Percentiles rank a stretch among this genome's conserved stretches.
Conservation (phyloP, 305 asterid species). For the Fraxinus nigra region DNA sequence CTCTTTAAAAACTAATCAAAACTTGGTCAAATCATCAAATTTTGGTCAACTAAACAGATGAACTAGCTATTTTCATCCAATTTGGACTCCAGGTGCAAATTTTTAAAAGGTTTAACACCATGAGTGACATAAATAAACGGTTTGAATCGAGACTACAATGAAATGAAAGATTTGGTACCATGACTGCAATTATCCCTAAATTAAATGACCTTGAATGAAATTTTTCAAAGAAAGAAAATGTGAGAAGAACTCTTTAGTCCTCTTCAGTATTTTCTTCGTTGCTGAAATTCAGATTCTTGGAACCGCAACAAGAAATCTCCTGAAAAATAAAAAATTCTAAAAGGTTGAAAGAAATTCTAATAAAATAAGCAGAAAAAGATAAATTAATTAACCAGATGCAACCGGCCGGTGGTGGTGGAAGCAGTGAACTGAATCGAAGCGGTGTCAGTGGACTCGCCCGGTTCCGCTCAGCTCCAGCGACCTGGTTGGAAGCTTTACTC, state of each 20-base stretch:
- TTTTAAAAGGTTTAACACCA: too few species aligned
- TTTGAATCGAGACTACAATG: too few species aligned
- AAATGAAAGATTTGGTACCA: too few species aligned
- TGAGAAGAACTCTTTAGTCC: background rate
- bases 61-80: too few species aligned
- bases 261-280: background rate
- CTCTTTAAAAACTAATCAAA: too few species aligned
- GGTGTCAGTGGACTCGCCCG: slow-evolving; percentile 65
- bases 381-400: slow-evolving; percentile 56
- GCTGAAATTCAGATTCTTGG: background rate
- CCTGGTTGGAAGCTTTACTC: slow-evolving; percentile 84
- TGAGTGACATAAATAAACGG: too few species aligned
- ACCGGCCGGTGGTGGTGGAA: slow-evolving; percentile 53
- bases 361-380: background rate
- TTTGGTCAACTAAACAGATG: too few species aligned
- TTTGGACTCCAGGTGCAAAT: too few species aligned
- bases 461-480: slow-evolving; percentile 84
- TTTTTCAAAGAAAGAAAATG: background rate
- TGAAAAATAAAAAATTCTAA: background rate
- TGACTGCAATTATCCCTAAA: background rate
- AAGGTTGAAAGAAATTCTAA: background rate
- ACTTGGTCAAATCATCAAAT: too few species aligned
- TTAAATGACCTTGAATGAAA: background rate
- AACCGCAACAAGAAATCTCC: background rate
- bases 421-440: slow-evolving; percentile 43